phyloP scores from a whole-genome alignment of 2,329 filamentous ascomycete species.

The Knufia fluminis region DNA sequence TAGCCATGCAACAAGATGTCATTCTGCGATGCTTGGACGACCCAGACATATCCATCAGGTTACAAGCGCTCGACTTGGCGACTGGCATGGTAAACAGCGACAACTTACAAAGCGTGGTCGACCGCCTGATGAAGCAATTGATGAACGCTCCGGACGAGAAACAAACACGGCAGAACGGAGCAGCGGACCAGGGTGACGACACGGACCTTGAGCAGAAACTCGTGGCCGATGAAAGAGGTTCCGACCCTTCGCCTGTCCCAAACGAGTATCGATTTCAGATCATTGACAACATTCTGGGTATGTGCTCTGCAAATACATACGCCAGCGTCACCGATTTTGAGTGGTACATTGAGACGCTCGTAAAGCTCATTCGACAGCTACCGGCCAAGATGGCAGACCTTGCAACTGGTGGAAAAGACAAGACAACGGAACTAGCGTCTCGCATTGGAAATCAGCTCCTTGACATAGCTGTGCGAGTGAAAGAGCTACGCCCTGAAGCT shows the following conservation, averaged over 20 bases:
- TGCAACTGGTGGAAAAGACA: background rate
- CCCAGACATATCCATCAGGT: conserved; percentile 86
- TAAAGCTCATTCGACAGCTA: conserved; percentile 52
- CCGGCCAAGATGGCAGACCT: conserved; percentile 11
- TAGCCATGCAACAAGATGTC: conserved; percentile 88
- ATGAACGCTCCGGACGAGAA: conserved; percentile 52
- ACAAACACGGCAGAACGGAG: conserved; percentile 31
- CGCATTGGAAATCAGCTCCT: conserved; percentile 74
- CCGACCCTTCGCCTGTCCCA: conserved; percentile 55
- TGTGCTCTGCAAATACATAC: conserved; percentile 87
- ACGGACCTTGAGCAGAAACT: conserved; percentile 44
- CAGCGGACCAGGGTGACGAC: conserved; percentile 35
- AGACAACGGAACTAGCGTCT: conserved; percentile 23
- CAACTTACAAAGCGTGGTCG: conserved; percentile 73
- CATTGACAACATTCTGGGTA: conserved; percentile 70
- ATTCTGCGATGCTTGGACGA: conserved; percentile 96
- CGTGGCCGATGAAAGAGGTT: conserved; percentile 46
- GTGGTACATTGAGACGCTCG: conserved; percentile 89
- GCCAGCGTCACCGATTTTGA: conserved; percentile 81
- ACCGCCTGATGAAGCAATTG: conserved; percentile 78
- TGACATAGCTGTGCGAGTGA: conserved; percentile 86
- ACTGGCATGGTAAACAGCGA: conserved; percentile 88
- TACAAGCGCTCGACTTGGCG: conserved; percentile 83
- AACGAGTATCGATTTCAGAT: conserved; percentile 80
- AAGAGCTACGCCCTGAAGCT: conserved; percentile 69